Conservation (phyloP, 1,139 yeast genomes). For the Yarrowia galli region DNA sequence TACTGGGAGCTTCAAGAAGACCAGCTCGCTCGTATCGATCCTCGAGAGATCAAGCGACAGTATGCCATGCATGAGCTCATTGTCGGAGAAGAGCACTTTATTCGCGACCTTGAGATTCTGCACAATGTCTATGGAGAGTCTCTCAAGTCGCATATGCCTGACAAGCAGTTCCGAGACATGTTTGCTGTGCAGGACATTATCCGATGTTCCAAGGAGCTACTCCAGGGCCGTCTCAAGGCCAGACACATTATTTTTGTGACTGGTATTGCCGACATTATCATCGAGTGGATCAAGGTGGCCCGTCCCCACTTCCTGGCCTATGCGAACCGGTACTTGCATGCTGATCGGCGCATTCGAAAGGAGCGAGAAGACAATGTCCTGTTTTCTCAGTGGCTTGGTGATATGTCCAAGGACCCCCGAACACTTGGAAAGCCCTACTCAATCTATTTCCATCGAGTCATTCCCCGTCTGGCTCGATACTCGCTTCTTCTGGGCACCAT, state of each 20-base stretch:
- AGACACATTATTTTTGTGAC: conserved; percentile 61
- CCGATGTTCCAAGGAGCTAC: conserved; percentile 61
- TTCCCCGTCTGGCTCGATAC: conserved; percentile 74
- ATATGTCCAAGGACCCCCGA: conserved; percentile 56
- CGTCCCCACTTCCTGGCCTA: conserved; percentile 63
- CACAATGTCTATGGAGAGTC: conserved; percentile 63
- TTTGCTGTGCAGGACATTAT: conserved; percentile 68
- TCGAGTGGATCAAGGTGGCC: conserved; percentile 71
- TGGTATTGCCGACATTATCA: conserved; percentile 69
- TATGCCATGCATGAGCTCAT: conserved; percentile 80
- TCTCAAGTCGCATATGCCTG: conserved; percentile 53
- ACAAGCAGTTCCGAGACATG: conserved; percentile 62
- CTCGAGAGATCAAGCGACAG: conserved; percentile 67
- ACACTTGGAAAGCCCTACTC: conserved; percentile 63
- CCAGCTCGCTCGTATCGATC: conserved; percentile 62
- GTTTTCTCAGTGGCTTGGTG: conserved; percentile 60
- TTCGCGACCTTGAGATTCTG: conserved; percentile 72
- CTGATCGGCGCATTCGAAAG: conserved; percentile 49
- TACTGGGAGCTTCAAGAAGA: conserved; percentile 73
- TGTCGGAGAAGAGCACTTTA: conserved; percentile 75
- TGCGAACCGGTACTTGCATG: conserved; percentile 55
- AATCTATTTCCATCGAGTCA: conserved; percentile 75
- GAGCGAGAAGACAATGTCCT: conserved; percentile 57
- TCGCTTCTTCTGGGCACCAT: conserved; percentile 73
- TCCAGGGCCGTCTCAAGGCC: conserved; percentile 63